Conservation (phyloP, 768 basidiomycete genomes). For the Naganishia onofrii region DNA sequence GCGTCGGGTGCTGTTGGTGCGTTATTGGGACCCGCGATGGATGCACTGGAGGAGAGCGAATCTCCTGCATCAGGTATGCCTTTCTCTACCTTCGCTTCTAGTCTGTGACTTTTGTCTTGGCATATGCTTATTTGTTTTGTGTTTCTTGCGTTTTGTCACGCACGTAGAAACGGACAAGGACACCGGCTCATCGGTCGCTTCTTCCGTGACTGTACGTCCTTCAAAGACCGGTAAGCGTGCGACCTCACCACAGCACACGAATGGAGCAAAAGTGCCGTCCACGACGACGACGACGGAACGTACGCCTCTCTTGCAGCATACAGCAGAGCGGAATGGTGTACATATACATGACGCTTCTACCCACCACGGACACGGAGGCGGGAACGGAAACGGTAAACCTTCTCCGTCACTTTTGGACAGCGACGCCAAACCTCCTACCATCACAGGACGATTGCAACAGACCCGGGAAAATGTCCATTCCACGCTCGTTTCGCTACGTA, state of each 20-base stretch:
- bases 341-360: not conserved
- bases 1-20: not conserved
- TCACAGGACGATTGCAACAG: not conserved
- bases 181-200: not conserved
- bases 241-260: not conserved
- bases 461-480: not conserved
- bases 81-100: too few species aligned
- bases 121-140: too few species aligned
- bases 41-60: not conserved
- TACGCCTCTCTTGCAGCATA: not conserved
- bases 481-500: constrained; percentile 17
- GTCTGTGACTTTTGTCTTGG: too few species aligned
- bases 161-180: not conserved
- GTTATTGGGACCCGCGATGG: not conserved
- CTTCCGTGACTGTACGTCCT: not conserved
- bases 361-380: not conserved
- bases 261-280: not conserved
- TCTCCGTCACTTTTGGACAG: not conserved
- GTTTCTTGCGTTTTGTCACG: not conserved
- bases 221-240: not conserved
- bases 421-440: not conserved
- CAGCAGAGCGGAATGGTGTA: not conserved
- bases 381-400: not conserved
- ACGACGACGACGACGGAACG: constrained; percentile 14
- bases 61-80: not conserved